Evolutionary conservation across 2,329 filamentous ascomycete genomes (phyloP).

Genomic region (Coniosporium tulheliwenetii): DNA sequence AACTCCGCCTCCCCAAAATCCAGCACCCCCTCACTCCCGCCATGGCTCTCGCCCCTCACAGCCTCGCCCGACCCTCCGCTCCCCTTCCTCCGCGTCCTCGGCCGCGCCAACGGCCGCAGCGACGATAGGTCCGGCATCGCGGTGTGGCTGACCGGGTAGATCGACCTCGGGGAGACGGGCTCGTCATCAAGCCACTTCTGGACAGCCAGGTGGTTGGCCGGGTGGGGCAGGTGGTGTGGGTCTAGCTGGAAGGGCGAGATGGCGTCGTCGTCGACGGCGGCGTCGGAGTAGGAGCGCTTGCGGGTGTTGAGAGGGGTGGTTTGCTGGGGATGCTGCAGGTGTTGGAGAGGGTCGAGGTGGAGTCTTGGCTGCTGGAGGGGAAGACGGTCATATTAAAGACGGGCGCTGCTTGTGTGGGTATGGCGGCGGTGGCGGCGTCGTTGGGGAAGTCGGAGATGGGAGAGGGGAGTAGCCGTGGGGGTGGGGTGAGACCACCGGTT

Average conservation of each 20-base stretch:
- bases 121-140: not conserved
- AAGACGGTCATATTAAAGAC: not conserved
- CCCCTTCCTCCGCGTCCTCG: not conserved
- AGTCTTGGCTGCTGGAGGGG: not conserved
- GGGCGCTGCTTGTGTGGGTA: no score
- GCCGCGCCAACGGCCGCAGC: not conserved
- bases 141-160: not conserved
- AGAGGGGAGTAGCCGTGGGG: slow-evolving; percentile 25
- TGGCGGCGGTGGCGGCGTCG: not conserved
- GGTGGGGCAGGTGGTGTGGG: not conserved
- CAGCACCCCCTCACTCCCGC: not conserved
- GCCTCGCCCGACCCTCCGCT: not conserved
- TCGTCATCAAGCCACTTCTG: not conserved
- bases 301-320: not conserved
- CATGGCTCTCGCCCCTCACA: not conserved
- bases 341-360: not conserved
- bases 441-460: not conserved
- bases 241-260: not conserved
- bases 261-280: not conserved
- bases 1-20: slow-evolving; percentile 1
- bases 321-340: not conserved
- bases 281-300: not conserved
- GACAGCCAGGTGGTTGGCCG: not conserved
- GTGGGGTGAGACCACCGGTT: slow-evolving; percentile 50
- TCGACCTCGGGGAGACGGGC: not conserved